Percentiles rank a stretch among this genome's conserved stretches.
These are phyloP conservation scores for Suillus fuscotomentosus DNA, from an alignment of 768 basidiomycete species.

Conservation along the genomic window DNA sequence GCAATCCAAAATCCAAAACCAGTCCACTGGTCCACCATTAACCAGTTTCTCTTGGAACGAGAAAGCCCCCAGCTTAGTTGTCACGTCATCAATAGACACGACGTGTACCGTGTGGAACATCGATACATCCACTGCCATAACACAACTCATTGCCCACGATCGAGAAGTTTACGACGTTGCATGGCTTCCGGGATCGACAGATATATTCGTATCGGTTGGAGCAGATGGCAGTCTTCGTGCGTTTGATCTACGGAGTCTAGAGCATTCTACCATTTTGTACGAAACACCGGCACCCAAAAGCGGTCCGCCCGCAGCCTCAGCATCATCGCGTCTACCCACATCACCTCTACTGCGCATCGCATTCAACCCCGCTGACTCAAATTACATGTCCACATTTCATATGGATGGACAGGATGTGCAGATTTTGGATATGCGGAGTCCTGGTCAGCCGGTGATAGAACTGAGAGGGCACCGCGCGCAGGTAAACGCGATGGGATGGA, in stretches of 20 bases:
- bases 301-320: conserved; percentile 53
- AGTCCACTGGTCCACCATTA: conserved; percentile 82
- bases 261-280: conserved; percentile 98
- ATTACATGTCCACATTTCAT: conserved; percentile 97
- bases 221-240: conserved; percentile 96
- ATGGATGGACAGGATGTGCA: conserved; percentile 89
- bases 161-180: conserved; percentile 96
- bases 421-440: conserved; percentile 95
- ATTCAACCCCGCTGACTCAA: conserved; percentile 88
- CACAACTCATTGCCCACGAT: conserved; percentile 97
- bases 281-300: conserved; percentile 86
- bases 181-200: conserved; percentile 95
- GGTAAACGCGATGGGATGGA: conserved; percentile 91
- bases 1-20: conserved; percentile 90
- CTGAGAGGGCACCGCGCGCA: conserved; percentile 78
- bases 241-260: conserved; percentile 93
- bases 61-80: conserved; percentile 84
- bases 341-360: conserved; percentile 84
- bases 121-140: conserved; percentile 88
- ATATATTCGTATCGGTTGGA: conserved; percentile 97
- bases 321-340: conserved; percentile 67
- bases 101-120: conserved; percentile 99
- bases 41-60: conserved; percentile 99
- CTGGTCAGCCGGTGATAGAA: conserved; percentile 93
- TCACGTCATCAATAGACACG: conserved; percentile 98